Percentiles rank a stretch among this genome's conserved stretches.
phyloP scores from a whole-genome alignment of 1,284 basidiomycete genomes.

The Fomitiporia mediterranea region DNA sequence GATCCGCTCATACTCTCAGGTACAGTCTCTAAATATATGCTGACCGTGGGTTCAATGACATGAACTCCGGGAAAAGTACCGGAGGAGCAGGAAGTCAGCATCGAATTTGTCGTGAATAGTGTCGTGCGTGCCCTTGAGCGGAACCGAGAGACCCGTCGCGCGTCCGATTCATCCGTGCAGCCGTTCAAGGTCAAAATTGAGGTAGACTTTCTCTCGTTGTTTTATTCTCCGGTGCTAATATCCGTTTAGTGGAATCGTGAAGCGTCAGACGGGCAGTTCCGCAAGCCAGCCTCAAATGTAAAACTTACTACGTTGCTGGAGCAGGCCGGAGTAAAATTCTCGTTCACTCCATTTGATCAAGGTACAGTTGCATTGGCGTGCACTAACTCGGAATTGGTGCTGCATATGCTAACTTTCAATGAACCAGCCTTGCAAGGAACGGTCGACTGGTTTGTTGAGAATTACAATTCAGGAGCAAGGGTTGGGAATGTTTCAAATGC shows the following conservation, averaged over 20 bases:
- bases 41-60: neutral
- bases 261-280: conserved; percentile 77
- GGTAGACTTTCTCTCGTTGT: neutral
- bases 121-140: conserved; percentile 66
- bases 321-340: conserved; percentile 49
- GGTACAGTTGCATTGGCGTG: conserved; percentile 39
- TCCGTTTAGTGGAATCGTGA: conserved; percentile 38
- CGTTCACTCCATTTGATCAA: conserved; percentile 81
- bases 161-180: conserved; percentile 34
- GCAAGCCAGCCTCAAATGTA: conserved; percentile 90
- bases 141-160: conserved; percentile 47
- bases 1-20: conserved; percentile 87
- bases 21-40: conserved; percentile 29
- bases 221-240: conserved; percentile 25
- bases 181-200: conserved; percentile 15
- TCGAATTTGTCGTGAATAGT: conserved; percentile 78
- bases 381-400: neutral
- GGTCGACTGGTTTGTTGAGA: conserved; percentile 76
- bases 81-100: conserved; percentile 86
- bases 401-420: neutral
- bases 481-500: neutral
- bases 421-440: conserved; percentile 58
- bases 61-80: conserved; percentile 47
- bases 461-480: conserved; percentile 50
- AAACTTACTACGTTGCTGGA: conserved; percentile 64